Evolutionary conservation across 2,329 filamentous ascomycete species (phyloP).

Genomic region (Hymenoscyphus infarciens): DNA sequence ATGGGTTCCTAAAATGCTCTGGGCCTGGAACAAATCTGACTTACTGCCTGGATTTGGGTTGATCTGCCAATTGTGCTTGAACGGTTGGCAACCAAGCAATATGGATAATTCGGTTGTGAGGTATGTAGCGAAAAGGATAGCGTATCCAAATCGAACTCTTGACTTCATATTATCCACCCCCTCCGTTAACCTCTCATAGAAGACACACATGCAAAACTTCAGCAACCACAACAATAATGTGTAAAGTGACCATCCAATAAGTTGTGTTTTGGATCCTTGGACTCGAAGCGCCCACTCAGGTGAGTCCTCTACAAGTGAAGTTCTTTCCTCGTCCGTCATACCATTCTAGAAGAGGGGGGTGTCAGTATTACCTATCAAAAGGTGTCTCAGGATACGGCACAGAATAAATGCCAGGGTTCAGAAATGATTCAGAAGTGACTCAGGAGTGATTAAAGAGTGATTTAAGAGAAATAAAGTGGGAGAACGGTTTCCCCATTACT

Average conservation of each 20-base stretch:
- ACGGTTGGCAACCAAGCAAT: conserved; percentile 50
- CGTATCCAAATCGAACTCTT: conserved; percentile 49
- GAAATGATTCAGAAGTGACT: too few relatives aligned
- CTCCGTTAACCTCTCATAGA: conserved; percentile 52
- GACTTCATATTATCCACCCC: conserved; percentile 39
- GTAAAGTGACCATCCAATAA: conserved; percentile 53
- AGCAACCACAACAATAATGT: conserved; percentile 49
- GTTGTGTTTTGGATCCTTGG: conserved; percentile 50
- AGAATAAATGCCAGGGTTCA: too few relatives aligned
- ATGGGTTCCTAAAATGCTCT: too few relatives aligned
- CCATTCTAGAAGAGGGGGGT: too few relatives aligned
- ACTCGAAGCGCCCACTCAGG: conserved; percentile 48
- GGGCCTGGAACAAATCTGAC: background rate
- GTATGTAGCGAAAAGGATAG: conserved; percentile 46
- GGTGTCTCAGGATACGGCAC: too few relatives aligned
- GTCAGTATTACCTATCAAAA: too few relatives aligned
- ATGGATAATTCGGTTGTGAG: conserved; percentile 47
- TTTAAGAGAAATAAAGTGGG: too few relatives aligned
- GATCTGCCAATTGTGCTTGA: conserved; percentile 56
- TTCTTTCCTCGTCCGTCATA: conserved; percentile 51
- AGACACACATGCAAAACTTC: conserved; percentile 53
- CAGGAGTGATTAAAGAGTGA: too few relatives aligned
- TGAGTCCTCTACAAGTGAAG: conserved; percentile 40
- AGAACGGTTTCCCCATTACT: too few relatives aligned
- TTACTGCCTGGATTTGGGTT: conserved; percentile 52